Evolutionary conservation across 345 rosid species (phyloP).

Genomic region (Dipteronia dyeriana): DNA sequence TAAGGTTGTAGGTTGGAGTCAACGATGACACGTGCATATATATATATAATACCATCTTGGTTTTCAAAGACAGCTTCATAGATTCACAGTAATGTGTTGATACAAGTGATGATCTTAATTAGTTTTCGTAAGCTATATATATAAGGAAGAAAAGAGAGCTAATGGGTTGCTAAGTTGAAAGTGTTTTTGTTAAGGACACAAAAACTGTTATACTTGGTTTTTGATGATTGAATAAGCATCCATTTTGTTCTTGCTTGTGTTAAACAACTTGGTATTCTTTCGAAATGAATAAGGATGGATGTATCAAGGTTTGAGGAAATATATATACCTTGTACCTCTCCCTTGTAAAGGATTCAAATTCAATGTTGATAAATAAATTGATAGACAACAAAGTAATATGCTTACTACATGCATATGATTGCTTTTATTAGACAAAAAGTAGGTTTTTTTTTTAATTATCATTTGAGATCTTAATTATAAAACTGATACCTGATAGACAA

Average conservation of each 20-base stretch:
- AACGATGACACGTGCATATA: not conserved
- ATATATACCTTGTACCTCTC: too few species aligned
- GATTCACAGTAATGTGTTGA: not conserved
- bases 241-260: conserved; percentile 19
- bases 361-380: not conserved
- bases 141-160: not conserved
- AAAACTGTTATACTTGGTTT: conserved; percentile 10
- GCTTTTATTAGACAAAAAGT: not conserved
- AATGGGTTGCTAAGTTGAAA: conserved; percentile 17
- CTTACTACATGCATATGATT: not conserved
- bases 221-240: conserved; percentile 12
- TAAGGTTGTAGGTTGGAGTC: not conserved
- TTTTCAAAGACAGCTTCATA: not conserved
- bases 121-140: conserved; percentile 4
- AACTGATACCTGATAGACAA: too few species aligned
- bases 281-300: too few species aligned
- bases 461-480: too few species aligned
- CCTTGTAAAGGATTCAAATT: too few species aligned
- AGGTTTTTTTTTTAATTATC: too few species aligned
- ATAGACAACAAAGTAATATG: not conserved
- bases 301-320: too few species aligned
- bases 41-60: conserved; percentile 23
- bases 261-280: too few species aligned
- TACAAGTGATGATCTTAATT: not conserved
- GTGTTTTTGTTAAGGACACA: not conserved